Percentiles rank a stretch among this genome's conserved stretches.
phyloP scores from a whole-genome alignment of 257 asterid species.

The Forsythia suspensa region DNA sequence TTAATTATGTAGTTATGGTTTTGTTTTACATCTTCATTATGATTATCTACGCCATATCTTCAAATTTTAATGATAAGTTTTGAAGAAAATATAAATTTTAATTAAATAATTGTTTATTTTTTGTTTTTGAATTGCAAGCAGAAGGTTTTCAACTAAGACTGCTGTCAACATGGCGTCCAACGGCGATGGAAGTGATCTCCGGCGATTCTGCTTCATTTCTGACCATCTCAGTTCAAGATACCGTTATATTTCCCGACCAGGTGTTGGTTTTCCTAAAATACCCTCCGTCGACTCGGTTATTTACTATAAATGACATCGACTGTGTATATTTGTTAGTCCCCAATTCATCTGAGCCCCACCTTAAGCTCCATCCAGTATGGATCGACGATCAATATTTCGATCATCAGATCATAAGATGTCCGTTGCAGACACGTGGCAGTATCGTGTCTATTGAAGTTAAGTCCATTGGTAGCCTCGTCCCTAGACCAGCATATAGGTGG shows the following conservation, averaged over 20 bases:
- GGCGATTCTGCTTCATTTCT: conserved; percentile 27
- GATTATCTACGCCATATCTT: not conserved
- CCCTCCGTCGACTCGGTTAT: conserved; percentile 48
- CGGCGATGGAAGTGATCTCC: conserved; percentile 39
- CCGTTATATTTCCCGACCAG: conserved; percentile 68
- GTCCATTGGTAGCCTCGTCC: conserved; percentile 28
- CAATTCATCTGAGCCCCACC: conserved; percentile 38
- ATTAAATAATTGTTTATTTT: not conserved
- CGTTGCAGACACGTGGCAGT: conserved; percentile 52
- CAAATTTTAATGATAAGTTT: not conserved
- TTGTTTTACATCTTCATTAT: too few relatives aligned
- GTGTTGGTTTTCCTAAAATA: conserved; percentile 64
- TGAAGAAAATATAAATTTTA: not conserved
- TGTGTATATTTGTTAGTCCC: conserved; percentile 36
- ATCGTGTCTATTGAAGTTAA: conserved; percentile 40
- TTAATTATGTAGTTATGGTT: too few relatives aligned
- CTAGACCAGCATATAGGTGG: conserved; percentile 49
- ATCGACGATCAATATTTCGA: conserved; percentile 34
- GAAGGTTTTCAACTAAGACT: conserved; percentile 29
- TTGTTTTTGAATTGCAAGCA: not conserved
- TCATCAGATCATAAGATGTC: conserved; percentile 62
- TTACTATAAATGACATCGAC: conserved; percentile 43
- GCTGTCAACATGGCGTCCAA: conserved; percentile 29
- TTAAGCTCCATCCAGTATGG: conserved; percentile 36
- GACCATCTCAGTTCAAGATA: conserved; percentile 38